A percentile compares a stretch with the other conserved stretches of the same genome.
Conservation (phyloP, 164 flowering plant genomes). For the Magnolia sinica region DNA sequence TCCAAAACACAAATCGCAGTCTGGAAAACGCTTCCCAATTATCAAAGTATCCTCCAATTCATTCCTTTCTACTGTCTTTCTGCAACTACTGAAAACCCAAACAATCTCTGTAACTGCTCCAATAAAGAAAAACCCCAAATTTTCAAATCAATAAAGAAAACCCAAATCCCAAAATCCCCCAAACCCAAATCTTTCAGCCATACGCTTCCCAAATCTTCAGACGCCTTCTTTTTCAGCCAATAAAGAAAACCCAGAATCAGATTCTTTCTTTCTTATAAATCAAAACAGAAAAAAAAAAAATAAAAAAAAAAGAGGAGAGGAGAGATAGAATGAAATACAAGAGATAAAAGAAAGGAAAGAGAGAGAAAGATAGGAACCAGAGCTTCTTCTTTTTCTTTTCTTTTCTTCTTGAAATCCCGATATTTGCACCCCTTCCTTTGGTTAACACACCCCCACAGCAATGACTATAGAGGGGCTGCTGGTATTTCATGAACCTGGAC, state of each 20-base stretch:
- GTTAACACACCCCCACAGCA: too few species aligned
- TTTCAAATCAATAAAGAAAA: not conserved
- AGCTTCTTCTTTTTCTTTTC: too few species aligned
- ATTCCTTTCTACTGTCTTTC: not conserved
- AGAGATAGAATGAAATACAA: not conserved
- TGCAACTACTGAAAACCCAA: not conserved
- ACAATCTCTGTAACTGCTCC: not conserved
- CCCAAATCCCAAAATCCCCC: not conserved
- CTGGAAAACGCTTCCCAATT: not conserved
- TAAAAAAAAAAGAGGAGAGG: not conserved
- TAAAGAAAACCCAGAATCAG: not conserved
- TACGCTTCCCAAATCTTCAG: not conserved
- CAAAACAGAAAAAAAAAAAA: not conserved
- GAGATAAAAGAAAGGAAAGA: not conserved
- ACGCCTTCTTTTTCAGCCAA: not conserved
- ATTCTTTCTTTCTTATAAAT: not conserved
- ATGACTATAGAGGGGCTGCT: too few species aligned
- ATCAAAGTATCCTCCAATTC: not conserved
- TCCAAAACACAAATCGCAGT: not conserved
- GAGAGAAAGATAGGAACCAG: not conserved
- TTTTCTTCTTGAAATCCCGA: too few species aligned
- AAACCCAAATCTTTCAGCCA: not conserved
- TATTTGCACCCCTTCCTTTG: too few species aligned
- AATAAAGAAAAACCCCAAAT: too few species aligned
- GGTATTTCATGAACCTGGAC: too few species aligned